Evolutionary conservation across 2,329 filamentous ascomycete genomes (phyloP).

Genomic region (Pseudocercospora ulei): DNA sequence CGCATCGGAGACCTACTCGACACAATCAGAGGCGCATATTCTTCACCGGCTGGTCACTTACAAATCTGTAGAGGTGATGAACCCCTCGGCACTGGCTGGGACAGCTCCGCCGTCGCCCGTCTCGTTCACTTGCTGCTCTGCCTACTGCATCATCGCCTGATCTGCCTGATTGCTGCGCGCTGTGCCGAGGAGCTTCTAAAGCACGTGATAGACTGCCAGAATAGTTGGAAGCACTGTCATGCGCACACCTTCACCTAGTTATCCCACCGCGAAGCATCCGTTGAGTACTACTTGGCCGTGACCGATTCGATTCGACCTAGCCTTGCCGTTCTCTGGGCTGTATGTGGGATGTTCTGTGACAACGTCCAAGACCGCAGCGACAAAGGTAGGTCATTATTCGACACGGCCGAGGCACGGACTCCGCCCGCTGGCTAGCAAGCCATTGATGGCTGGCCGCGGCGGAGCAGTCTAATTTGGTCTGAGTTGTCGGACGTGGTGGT

Average conservation of each 20-base stretch:
- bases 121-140: conserved; percentile 23
- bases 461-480: too few relatives aligned
- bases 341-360: conserved; percentile 35
- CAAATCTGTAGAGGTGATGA: conserved; percentile 3
- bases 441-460: too few relatives aligned
- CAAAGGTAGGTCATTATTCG: background rate
- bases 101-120: conserved; percentile 3
- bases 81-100: background rate
- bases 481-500: too few relatives aligned
- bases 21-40: background rate
- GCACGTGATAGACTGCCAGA: conserved; percentile 24
- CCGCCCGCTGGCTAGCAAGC: too few relatives aligned
- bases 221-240: conserved; percentile 21
- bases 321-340: conserved; percentile 34
- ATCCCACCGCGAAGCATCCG: conserved; percentile 29
- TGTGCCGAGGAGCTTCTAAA: conserved; percentile 19
- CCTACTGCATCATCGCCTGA: conserved; percentile 34
- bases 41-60: background rate
- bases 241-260: conserved; percentile 33
- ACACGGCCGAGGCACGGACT: too few relatives aligned
- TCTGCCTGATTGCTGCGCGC: conserved; percentile 23
- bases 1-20: conserved; percentile 4
- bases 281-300: conserved; percentile 36
- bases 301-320: conserved; percentile 34
- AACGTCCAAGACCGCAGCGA: conserved; percentile 2